These are phyloP conservation scores for Triticum urartu DNA, from an alignment of 176 grass and related monocot genomes.

Conservation along the genomic window DNA sequence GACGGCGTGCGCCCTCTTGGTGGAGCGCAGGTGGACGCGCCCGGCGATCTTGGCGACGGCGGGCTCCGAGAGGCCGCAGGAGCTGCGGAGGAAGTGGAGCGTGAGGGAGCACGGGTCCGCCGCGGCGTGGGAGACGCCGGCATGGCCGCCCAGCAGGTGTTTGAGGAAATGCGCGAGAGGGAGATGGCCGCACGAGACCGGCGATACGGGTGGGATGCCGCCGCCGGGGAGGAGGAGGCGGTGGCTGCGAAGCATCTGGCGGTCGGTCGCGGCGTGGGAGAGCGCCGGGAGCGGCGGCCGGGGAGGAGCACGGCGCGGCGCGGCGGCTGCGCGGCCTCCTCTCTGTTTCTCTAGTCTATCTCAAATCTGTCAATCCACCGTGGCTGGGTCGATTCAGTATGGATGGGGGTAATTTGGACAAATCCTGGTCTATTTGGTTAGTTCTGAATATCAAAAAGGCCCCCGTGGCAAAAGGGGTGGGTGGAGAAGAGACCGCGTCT, in stretches of 20 bases:
- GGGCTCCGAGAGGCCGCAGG: conserved; percentile 20
- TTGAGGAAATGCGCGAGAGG: conserved; percentile 35
- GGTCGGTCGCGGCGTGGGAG: not conserved
- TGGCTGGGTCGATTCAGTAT: too few species aligned
- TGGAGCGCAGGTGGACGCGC: conserved; percentile 31
- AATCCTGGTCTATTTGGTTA: too few species aligned
- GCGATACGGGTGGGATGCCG: not conserved
- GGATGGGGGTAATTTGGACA: too few species aligned
- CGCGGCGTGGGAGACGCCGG: not conserved
- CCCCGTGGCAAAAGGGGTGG: too few species aligned
- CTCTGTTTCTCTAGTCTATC: not conserved
- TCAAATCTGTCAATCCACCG: too few species aligned
- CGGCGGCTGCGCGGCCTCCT: not conserved
- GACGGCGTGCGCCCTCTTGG: conserved; percentile 30
- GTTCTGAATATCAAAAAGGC: too few species aligned
- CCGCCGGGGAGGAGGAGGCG: not conserved
- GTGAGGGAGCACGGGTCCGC: conserved; percentile 31
- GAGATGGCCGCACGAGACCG: not conserved
- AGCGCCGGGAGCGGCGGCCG: not conserved
- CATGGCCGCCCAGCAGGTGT: not conserved
- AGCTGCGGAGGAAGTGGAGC: conserved; percentile 39
- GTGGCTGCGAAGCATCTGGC: conserved; percentile 23
- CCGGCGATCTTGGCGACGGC: not conserved
- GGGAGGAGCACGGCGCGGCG: not conserved
- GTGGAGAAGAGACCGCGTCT: too few species aligned